Percentiles rank a stretch among this genome's conserved stretches.
Evolutionary conservation across 1,284 basidiomycete genomes (phyloP).

Genomic region (Quambalaria eucalypti): DNA sequence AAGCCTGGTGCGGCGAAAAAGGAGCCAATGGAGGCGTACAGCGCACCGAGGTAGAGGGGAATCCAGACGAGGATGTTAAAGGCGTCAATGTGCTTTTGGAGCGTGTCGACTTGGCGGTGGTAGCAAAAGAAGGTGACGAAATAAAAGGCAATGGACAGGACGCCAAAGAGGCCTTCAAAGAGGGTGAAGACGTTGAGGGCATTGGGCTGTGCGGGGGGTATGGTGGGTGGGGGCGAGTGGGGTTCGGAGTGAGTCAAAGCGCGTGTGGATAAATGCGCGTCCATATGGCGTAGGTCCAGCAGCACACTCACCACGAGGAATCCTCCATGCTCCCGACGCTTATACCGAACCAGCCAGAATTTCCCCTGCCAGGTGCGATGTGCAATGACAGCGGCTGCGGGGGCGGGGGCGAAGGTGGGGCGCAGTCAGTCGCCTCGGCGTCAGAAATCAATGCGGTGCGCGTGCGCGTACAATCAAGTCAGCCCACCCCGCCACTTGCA

Average conservation of each 20-base stretch:
- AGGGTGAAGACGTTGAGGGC: background rate
- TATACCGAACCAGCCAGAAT: background rate
- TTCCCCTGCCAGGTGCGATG: background rate
- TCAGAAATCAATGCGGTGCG: too few species aligned
- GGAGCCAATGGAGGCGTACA: constrained; percentile 24
- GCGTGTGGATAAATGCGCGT: background rate
- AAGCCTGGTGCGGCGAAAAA: constrained; percentile 35
- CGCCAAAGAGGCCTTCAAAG: background rate
- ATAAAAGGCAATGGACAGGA: background rate
- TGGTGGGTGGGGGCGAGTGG: background rate
- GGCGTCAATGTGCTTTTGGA: background rate
- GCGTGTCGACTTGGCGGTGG: background rate
- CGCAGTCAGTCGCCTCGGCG: too few species aligned
- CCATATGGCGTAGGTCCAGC: too few species aligned
- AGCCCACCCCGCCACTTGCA: too few species aligned
- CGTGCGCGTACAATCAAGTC: too few species aligned
- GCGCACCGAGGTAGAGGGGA: background rate
- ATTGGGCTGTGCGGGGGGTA: background rate
- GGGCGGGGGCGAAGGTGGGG: too few species aligned
- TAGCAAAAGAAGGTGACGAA: background rate
- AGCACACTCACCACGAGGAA: background rate
- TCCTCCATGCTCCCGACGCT: background rate
- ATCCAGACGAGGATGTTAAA: background rate
- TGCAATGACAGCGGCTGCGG: background rate
- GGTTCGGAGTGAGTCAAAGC: background rate